These are phyloP conservation scores for Pseudozyma sp. DNA, from an alignment of 1,284 basidiomycete genomes.

Conservation along the genomic window DNA sequence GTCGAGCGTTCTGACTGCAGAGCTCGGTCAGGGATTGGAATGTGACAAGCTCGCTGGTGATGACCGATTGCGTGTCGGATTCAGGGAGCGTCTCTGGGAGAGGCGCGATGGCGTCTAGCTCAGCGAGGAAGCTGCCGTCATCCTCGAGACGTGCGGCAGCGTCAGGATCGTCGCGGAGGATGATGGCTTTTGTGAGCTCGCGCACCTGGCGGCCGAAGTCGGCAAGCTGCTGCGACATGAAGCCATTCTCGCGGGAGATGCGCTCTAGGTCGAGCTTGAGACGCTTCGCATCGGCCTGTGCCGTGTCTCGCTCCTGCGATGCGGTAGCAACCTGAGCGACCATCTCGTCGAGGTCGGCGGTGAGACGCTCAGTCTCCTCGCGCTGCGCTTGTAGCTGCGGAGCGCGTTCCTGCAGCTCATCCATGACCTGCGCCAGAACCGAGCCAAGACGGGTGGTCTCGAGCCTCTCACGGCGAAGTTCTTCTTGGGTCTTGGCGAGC, in stretches of 20 bases:
- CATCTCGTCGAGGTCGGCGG: constrained; percentile 54
- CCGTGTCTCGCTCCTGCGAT: constrained; percentile 50
- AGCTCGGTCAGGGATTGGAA: constrained; percentile 84
- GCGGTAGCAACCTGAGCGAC: constrained; percentile 44
- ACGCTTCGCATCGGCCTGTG: constrained; percentile 74
- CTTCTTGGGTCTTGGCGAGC: constrained; percentile 84
- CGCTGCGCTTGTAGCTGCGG: constrained; percentile 65
- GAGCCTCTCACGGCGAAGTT: constrained; percentile 77
- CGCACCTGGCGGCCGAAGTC: constrained; percentile 90
- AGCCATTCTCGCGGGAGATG: constrained; percentile 75
- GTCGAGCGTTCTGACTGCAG: constrained; percentile 88
- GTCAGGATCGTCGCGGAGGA: constrained; percentile 82
- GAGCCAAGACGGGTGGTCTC: constrained; percentile 58
- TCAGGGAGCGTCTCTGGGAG: constrained; percentile 33
- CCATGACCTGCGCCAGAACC: constrained; percentile 63
- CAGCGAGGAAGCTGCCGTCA: constrained; percentile 64
- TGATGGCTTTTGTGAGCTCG: constrained; percentile 80
- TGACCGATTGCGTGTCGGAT: constrained; percentile 73
- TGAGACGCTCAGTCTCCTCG: constrained; percentile 61
- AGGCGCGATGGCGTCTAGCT: constrained; percentile 54
- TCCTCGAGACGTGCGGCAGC: constrained; percentile 80
- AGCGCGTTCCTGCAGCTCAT: constrained; percentile 62
- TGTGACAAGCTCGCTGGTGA: constrained; percentile 88
- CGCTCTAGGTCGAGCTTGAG: constrained; percentile 75
- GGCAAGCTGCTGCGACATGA: constrained; percentile 77